A percentile compares a stretch with the other conserved stretches of the same genome.
Evolutionary conservation across 2,329 filamentous ascomycete species (phyloP).

Genomic region (Apiospora hydei): DNA sequence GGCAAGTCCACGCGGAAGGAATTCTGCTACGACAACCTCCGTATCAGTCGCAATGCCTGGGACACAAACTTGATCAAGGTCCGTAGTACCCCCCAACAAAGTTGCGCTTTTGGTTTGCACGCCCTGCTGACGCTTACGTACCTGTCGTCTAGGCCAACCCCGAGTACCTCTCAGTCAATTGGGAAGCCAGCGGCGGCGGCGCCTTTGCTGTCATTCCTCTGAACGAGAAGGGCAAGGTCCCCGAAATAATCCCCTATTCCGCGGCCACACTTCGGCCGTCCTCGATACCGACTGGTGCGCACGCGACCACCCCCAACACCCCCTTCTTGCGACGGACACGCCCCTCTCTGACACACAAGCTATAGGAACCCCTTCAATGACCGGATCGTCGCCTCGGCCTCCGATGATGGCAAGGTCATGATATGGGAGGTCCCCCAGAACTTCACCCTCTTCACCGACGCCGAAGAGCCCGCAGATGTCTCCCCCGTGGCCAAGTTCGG

Average conservation of each 20-base stretch:
- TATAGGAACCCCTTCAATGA: constrained; percentile 95
- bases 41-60: constrained; percentile 98
- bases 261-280: constrained; percentile 93
- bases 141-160: constrained; percentile 77
- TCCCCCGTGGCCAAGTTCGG: constrained; percentile 80
- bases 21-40: constrained; percentile 97
- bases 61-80: constrained; percentile 99
- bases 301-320: constrained; percentile 32
- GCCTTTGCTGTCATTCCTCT: constrained; percentile 96
- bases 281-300: constrained; percentile 94
- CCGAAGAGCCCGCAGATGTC: constrained; percentile 84
- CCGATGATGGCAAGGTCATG: constrained; percentile 96
- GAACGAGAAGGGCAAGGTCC: constrained; percentile 86
- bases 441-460: constrained; percentile 85
- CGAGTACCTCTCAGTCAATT: constrained; percentile 96
- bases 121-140: constrained; percentile 31
- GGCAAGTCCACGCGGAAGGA: constrained; percentile 96
- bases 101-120: constrained; percentile 23
- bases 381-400: constrained; percentile 87
- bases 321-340: constrained; percentile 30
- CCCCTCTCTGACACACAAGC: constrained; percentile 39
- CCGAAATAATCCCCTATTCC: constrained; percentile 92
- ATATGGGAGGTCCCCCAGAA: constrained; percentile 92
- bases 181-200: constrained; percentile 94
- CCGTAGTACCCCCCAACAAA: neutral